Base-by-base conservation (phyloP, 108 stramenopile species). In the Licmophora abbreviata region DNA sequence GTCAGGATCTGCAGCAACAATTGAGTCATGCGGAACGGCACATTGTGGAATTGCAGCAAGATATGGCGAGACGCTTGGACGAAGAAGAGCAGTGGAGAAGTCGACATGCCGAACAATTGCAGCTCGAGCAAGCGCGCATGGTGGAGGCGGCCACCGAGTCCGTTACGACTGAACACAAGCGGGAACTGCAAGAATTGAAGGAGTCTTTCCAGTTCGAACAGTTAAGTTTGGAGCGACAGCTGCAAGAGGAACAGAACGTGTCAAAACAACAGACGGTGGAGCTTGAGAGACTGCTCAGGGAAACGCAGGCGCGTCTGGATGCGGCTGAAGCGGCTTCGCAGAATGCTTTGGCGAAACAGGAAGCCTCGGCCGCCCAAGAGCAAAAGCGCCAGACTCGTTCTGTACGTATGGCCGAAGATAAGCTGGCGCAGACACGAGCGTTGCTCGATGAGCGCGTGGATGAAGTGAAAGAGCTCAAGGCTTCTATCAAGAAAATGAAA, bases 341-440 rank as follows among this genome's bases (percentile, higher is more conserved):
- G 23, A 52, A 26, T 14, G 15, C 27, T 3, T 12, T 43, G 22
- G 51, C 50, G 25, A 35, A 67, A 34, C 35, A 35, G 2, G 46
- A 65, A 40, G 22, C 28, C 5, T 28, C 41, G 17, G 5, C 44
- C 5, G 14, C 54, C 24, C 29, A 56, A 25, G 14, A 23, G 11
- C 28, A 56, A 56, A 54, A 54, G 22, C 63, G 41, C 27, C 55
- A 75, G 37, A 44, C 61, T 9, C 52, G 60, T 25, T 28, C 61
- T 0, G 17, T 66, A 11, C 64, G 65, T 32, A 62, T 47, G 32
- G 60, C 61, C 1, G 64, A 69, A 37, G 69, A 69, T 40, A 54
- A 69, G 22, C 22, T 76, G 38, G 76, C 76, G n/a, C 69, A 72
- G 22, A 46, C 77, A n/a, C 59, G 71, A 69, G 78, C 80, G 14